These are phyloP conservation scores for Gossypium longicalyx DNA, from an alignment of 345 rosid genomes.

Conservation along the genomic window DNA sequence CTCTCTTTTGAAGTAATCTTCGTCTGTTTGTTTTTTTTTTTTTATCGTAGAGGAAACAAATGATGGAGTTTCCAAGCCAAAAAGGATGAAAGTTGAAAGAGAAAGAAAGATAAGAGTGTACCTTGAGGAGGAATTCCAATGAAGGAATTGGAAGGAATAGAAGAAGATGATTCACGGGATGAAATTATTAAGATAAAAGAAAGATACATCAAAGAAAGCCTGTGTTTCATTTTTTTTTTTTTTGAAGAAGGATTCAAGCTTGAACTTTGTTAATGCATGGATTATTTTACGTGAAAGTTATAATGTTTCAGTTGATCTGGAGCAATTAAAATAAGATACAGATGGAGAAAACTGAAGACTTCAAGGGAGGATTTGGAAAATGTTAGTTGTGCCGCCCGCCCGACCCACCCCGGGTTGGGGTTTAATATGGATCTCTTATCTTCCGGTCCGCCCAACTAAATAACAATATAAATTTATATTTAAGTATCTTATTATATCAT, in stretches of 20 bases:
- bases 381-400: too few species aligned
- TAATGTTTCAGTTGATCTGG: not conserved
- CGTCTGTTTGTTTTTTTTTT: constrained; percentile 31
- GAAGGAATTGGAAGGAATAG: constrained; percentile 20
- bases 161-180: constrained; percentile 30
- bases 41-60: not conserved
- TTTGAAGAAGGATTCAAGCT: not conserved
- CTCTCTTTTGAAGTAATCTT: constrained; percentile 38
- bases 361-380: not conserved
- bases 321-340: too few species aligned
- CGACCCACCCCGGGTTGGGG: too few species aligned
- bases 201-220: not conserved
- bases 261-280: not conserved
- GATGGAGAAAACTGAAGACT: not conserved
- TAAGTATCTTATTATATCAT: too few species aligned
- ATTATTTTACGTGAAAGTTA: not conserved
- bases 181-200: constrained; percentile 15
- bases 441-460: too few species aligned
- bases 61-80: not conserved
- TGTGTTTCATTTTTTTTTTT: not conserved
- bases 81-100: not conserved
- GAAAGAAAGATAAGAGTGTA: not conserved
- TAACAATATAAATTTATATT: too few species aligned
- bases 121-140: constrained; percentile 61
- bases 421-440: too few species aligned